Conservation (phyloP, 257 asterid genomes). For the Scutellaria baicalensis region DNA sequence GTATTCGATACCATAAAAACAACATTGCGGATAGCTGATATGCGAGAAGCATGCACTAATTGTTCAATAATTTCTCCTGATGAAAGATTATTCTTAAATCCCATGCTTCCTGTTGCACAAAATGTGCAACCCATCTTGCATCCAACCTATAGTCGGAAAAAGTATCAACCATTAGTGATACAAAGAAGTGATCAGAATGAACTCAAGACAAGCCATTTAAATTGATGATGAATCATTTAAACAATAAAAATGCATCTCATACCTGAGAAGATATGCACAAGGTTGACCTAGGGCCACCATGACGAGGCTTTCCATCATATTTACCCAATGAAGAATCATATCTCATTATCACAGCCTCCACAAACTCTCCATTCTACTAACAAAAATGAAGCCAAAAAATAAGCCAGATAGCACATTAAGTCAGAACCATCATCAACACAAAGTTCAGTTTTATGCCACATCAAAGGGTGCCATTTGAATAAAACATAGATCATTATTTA, state of each 20-base stretch:
- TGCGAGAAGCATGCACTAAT: conserved; percentile 81
- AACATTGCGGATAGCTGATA: conserved; percentile 76
- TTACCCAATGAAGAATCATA: conserved; percentile 81
- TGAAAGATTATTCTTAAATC: conserved; percentile 80
- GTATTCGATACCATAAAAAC: conserved; percentile 77
- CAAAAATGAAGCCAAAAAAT: background rate
- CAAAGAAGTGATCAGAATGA: background rate
- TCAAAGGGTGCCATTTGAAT: background rate
- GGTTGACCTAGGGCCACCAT: conserved; percentile 91
- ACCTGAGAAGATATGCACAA: conserved; percentile 98
- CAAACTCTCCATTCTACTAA: conserved; percentile 76
- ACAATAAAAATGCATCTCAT: background rate
- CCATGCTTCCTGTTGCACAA: conserved; percentile 99
- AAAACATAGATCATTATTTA: background rate
- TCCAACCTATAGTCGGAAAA: conserved; percentile 58
- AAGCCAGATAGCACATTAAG: background rate
- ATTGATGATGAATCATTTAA: background rate
- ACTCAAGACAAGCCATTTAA: background rate
- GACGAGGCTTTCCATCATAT: conserved; percentile 83
- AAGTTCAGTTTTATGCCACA: background rate
- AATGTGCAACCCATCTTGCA: conserved; percentile 99
- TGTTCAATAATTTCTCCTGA: conserved; percentile 93
- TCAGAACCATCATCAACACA: background rate
- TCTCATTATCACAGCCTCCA: conserved; percentile 95
- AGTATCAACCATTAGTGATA: background rate